phyloP scores from a whole-genome alignment of 345 rosid genomes.

The Microcos paniculata region DNA sequence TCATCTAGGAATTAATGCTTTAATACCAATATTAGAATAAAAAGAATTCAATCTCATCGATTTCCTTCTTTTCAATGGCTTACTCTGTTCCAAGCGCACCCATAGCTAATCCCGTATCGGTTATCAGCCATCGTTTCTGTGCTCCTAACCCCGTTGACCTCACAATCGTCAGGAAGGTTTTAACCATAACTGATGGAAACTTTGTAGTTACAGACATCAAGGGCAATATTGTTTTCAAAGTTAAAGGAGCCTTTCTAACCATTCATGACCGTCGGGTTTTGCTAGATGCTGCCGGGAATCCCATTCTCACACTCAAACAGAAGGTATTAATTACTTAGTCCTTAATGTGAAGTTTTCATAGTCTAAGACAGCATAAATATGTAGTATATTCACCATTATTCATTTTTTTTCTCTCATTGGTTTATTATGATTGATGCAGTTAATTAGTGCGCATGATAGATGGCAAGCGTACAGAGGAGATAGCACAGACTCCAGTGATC shows the following conservation, averaged over 20 bases:
- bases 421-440: constrained; percentile 17
- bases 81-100: background rate
- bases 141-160: constrained; percentile 33
- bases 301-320: constrained; percentile 33
- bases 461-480: constrained; percentile 53
- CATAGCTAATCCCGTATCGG: constrained; percentile 17
- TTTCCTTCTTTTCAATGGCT: background rate
- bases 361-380: no score
- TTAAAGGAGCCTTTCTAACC: constrained; percentile 22
- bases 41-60: background rate
- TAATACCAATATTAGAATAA: no score
- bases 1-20: no score
- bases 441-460: constrained; percentile 41
- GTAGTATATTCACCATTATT: no score
- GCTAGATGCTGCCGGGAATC: constrained; percentile 29
- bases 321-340: constrained; percentile 28
- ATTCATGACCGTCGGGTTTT: constrained; percentile 27
- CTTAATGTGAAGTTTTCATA: background rate
- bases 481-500: constrained; percentile 36
- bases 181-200: constrained; percentile 16
- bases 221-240: constrained; percentile 34
- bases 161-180: constrained; percentile 10
- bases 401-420: background rate
- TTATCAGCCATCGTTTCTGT: constrained; percentile 29
- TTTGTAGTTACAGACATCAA: constrained; percentile 27